These are phyloP conservation scores for Leptomonas pyrrhocoris DNA, from an alignment of 208 protist genomes.

Conservation along the genomic window DNA sequence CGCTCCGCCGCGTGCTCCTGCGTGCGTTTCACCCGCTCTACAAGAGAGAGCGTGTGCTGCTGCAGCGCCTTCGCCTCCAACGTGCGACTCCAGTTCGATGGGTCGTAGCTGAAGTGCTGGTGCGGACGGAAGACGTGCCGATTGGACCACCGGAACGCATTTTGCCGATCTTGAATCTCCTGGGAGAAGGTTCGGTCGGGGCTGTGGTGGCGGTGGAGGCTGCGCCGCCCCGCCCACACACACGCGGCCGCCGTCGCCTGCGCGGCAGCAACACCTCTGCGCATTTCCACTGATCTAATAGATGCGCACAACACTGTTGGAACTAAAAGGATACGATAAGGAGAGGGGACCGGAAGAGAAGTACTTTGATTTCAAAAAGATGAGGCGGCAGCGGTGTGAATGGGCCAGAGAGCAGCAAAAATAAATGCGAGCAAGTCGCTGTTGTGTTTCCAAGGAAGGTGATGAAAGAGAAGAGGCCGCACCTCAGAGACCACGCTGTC, in stretches of 20 bases:
- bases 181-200: slow-evolving; percentile 73
- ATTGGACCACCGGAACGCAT: slow-evolving; percentile 64
- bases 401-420: too few species aligned
- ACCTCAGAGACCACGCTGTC: too few species aligned
- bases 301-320: too few species aligned
- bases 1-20: slow-evolving; percentile 47
- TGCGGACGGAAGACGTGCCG: slow-evolving; percentile 77
- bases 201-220: slow-evolving; percentile 36
- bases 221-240: slow-evolving; percentile 2
- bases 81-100: slow-evolving; percentile 67
- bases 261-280: background rate
- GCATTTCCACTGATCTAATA: background rate
- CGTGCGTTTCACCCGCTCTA: slow-evolving; percentile 50
- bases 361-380: too few species aligned
- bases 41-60: slow-evolving; percentile 33
- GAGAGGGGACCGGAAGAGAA: background rate
- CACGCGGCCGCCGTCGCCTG: background rate
- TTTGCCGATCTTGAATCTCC: slow-evolving; percentile 75
- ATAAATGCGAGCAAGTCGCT: too few species aligned
- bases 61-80: slow-evolving; percentile 57
- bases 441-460: too few species aligned
- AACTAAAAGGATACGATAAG: background rate
- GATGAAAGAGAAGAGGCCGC: too few species aligned
- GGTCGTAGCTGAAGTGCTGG: slow-evolving; percentile 88
- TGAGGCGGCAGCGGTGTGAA: too few species aligned